Base-by-base conservation (phyloP, 257 asterid genomes). In the Asclepias syriaca region DNA sequence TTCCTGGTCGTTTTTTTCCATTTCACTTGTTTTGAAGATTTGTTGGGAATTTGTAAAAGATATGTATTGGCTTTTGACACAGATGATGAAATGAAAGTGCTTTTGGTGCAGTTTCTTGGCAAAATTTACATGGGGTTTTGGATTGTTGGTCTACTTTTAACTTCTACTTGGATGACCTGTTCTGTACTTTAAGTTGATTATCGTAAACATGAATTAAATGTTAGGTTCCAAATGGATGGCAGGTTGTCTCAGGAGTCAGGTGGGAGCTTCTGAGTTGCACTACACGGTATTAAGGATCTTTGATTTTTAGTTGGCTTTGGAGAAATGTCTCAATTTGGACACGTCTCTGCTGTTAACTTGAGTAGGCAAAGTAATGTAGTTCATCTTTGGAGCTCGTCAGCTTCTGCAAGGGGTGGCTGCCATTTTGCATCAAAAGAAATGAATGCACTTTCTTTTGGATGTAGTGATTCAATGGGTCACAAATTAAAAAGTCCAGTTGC, bases 261-360 rank as follows among this genome's bases (percentile, higher is more conserved):
- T 74, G 37, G 43, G 75, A 72, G 77, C 75, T 72, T 77, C 45
- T 76, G 76, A 54, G 34, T 60, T 72, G 40, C 61, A 53, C 51
- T 64, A 56, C 39, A 70, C 22, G 32, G 68, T 64, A 21, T 37
- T 54, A 43, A 72, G 79, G 40, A 76, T 45, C 57, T 65, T 75
- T 74, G 22, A 24, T 71, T 43, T 43, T 19, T 66, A 22, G 50
- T 53, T 48, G 50, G 75, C 58, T 53, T 77, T 69, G 71, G 79
- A 69, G 66, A 74, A 72, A 91, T 93, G 98, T 80, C 86, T 74
- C 92, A 84, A 63, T 77, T 87, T 57, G 96, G 93, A 71, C 88
- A 84, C 24, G 96, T 89, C 78, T 93, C 97, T 81, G 96, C 94
- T 3, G 85, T 87, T 69, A 90, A 79, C 81, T 61, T 83, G 82